Conservation (phyloP, 306 rosid species). For the Prunus padus region DNA sequence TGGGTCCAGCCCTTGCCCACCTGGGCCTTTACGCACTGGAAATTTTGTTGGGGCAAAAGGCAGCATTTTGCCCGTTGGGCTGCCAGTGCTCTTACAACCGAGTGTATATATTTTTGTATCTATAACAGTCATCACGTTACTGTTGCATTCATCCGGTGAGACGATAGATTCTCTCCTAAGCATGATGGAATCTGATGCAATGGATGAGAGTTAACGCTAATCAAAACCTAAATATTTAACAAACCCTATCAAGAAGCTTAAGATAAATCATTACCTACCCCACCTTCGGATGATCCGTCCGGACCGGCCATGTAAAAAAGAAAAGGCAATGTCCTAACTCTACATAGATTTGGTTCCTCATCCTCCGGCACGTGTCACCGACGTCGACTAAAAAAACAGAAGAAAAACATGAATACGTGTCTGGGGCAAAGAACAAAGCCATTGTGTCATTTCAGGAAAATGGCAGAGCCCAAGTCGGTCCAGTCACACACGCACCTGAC, state of each 20-base stretch:
- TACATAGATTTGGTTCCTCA: not conserved
- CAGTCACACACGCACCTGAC: conserved; percentile 4
- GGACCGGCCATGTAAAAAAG: not conserved
- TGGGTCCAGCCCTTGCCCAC: too few relatives aligned
- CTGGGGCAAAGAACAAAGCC: conserved; percentile 33
- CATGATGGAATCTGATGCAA: too few relatives aligned
- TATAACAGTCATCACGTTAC: too few relatives aligned
- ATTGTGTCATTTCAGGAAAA: not conserved
- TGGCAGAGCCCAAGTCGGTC: not conserved
- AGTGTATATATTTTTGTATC: too few relatives aligned
- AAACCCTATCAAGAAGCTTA: not conserved
- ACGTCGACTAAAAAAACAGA: conserved; percentile 5
- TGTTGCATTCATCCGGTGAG: fast-evolving
- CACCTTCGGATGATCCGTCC: not conserved
- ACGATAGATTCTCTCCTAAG: too few relatives aligned
- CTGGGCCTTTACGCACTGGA: too few relatives aligned
- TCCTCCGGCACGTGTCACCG: conserved; percentile 42
- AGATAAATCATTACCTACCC: not conserved
- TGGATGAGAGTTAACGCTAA: too few relatives aligned
- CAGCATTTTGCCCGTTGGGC: too few relatives aligned
- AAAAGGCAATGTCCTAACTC: not conserved
- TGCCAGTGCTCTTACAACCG: too few relatives aligned
- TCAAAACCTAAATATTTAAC: too few relatives aligned
- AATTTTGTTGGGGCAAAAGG: too few relatives aligned
- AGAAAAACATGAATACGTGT: conserved; percentile 26